Conservation (phyloP, 305 asterid species). For the Solanum hybrid region DNA sequence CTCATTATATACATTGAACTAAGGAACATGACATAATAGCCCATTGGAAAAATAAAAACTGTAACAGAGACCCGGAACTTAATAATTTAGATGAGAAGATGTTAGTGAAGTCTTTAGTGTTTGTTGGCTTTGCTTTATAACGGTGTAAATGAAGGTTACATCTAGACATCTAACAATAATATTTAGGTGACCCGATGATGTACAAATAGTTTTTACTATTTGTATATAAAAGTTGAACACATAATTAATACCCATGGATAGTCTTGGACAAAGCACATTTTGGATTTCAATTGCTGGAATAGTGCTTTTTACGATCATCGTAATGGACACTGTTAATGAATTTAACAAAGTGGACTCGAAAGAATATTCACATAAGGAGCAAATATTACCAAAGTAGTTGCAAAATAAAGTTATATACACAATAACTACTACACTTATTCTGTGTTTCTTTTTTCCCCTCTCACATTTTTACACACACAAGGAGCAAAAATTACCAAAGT, state of each 20-base stretch:
- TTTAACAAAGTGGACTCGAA: background rate
- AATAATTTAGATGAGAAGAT: background rate
- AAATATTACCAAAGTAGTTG: background rate
- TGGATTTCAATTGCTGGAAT: background rate
- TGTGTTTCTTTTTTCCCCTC: background rate
- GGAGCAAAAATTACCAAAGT: background rate
- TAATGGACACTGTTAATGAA: background rate
- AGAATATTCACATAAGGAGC: background rate
- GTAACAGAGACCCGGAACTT: background rate
- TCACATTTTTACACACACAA: background rate
- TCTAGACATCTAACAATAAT: background rate
- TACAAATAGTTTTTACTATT: background rate
- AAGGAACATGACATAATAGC: background rate
- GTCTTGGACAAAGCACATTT: background rate
- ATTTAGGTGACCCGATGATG: background rate
- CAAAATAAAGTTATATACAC: background rate
- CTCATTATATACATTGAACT: background rate
- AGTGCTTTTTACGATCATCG: background rate
- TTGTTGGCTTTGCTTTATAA: background rate
- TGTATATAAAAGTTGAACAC: background rate
- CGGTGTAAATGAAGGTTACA: background rate
- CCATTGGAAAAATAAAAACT: background rate
- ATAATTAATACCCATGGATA: background rate
- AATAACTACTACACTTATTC: background rate
- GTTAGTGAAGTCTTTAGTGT: background rate